Base-by-base conservation (phyloP, 192 early-diverging fungal genomes). In the Gamsiella multidivaricata region DNA sequence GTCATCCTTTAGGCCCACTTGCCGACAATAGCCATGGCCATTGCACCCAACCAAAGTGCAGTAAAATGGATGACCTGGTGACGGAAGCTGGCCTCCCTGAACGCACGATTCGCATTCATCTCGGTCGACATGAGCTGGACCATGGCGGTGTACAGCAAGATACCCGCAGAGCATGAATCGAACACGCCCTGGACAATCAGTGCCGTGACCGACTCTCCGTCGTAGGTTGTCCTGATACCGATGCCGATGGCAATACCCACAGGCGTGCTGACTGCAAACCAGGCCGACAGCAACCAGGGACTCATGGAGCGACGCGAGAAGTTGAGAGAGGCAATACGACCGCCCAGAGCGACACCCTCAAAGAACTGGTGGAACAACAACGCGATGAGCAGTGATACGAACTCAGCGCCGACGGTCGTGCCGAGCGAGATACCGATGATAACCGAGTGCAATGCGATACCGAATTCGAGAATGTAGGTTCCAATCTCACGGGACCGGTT, bases 201-300 rank as follows among this genome's bases (percentile, higher is more conserved):
- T 4, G 89, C 72, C 0, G 81, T 61, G 1, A 78, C 57, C 0
- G 87, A 85, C 11, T 83, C 70, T 2, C 85, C 85, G 22, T 90
- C 82, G 80, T 90, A 91, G 9, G 88, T 70, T 29, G 83, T 62
- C 5, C 85, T 83, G 58, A 95, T 83, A 37, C 79, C 89, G 59
- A 96, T 91, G 22, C 96, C 95, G 51, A 96, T 84, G 0, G 82
- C 87, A 47, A 91, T 83, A 29, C 96, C 96, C 41, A 96, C 7
- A 9, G 96, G 96, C 14, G 95, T 96, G 20, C 89, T 94, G n/a
- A 88, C n/a, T 0, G 90, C 83, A 78, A 92, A 94, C 31, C 89
- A 55, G 5, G 85, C 43, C 0, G 86, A 85, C 58, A 91, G 87
- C 14, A 88, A 29, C 49, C 88, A 64, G 11, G 88, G 85, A 28